Evolutionary conservation across 805 yeast genomes (phyloP), one percentile per base, ranked within the genome.

Genomic region (Cyberlindnera maclurae): DNA sequence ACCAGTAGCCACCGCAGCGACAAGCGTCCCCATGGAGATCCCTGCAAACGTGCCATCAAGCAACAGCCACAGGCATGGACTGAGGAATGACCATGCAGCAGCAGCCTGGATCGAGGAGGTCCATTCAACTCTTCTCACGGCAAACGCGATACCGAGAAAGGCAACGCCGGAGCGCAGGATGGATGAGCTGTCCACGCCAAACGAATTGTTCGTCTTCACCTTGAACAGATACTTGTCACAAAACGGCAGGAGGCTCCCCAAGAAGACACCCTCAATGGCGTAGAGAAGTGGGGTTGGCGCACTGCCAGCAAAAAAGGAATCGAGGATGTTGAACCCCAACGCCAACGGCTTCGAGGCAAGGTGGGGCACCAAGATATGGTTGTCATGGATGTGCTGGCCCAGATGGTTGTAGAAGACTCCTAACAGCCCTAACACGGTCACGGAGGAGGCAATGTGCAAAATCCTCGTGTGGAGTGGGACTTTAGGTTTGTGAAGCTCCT

Each of bases 51-150:
- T 71, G 2, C 81, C 78, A 52, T 79, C 87, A 37, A 79, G 66
- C 36, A 78, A 60, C 37, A 75, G 52, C 88, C 90, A 82, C 26
- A 82, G 62, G 5, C 82, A 73, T 1, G 82, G 73, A 57, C 79
- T 79, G 39, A 80, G 61, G 16, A 76, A 57, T 11, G 76, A 64
- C 82, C 86, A 81, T 4, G 79, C 67, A 32, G 73, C 60, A 4
- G 82, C 69, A 11, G 82, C 80, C 51, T 83, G 88, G 31, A 77
- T 59, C 15, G 78, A 69, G 0, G 82, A 71, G 35, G 69, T 60
- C 90, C 90, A 82, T 49, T 79, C 81, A 29, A 79, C 65, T 46
- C 75, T 77, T 48, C 84, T 70, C 26, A 83, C 70, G 17, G 86
- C 87, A 51, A 77, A 82, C 4, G 79, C 70, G 27, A 83, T 72